Evolutionary conservation across 2,329 filamentous ascomycete species (phyloP).

Genomic region (Penicillium sp.): DNA sequence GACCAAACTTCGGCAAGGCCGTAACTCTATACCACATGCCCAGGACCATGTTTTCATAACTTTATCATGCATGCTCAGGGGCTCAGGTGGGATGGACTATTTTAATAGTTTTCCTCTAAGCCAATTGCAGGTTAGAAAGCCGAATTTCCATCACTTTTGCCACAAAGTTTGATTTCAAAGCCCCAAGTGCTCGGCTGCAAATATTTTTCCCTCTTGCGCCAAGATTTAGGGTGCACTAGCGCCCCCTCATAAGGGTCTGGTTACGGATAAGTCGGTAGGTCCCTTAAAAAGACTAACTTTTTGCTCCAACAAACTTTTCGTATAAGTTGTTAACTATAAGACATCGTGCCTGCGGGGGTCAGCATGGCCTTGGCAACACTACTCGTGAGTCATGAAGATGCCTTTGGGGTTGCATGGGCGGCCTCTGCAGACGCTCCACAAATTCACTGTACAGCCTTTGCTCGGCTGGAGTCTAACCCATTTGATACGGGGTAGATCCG

Average conservation of each 20-base stretch:
- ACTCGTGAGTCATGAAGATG: neutral
- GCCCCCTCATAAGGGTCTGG: neutral
- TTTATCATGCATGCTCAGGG: neutral
- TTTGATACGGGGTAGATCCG: too few relatives aligned
- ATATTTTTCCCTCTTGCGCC: neutral
- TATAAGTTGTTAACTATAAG: neutral
- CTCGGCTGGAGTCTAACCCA: too few relatives aligned
- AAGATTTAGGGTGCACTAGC: neutral
- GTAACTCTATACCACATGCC: neutral
- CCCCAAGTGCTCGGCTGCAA: neutral
- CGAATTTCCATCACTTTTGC: too few relatives aligned
- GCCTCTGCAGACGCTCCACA: too few relatives aligned
- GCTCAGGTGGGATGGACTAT: neutral
- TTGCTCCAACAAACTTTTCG: neutral
- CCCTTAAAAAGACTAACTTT: neutral
- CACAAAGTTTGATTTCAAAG: too few relatives aligned
- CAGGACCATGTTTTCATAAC: neutral
- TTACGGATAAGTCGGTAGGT: neutral
- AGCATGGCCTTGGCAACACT: neutral
- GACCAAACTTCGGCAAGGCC: neutral
- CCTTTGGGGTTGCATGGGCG: neutral
- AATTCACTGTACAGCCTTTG: neutral
- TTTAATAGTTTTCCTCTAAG: too few relatives aligned
- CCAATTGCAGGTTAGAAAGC: too few relatives aligned
- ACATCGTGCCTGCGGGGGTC: neutral